Percentiles rank a stretch among this genome's conserved stretches.
Conservation (phyloP, 768 basidiomycete genomes). For the Cubamyces lactineus region DNA sequence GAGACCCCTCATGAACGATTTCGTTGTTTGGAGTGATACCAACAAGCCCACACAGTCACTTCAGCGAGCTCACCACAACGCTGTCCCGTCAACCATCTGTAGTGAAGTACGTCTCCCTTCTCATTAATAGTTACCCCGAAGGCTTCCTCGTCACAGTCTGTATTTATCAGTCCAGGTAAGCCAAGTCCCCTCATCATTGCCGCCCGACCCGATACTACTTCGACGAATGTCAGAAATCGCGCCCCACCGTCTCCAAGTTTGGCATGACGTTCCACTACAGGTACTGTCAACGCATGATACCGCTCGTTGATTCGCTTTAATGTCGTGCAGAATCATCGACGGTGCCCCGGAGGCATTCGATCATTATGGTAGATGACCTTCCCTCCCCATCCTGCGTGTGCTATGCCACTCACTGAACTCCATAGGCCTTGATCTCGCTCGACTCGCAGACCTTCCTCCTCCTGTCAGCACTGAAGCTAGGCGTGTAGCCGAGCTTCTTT, state of each 20-base stretch:
- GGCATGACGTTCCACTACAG: conserved; percentile 82
- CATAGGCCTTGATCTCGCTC: conserved; percentile 87
- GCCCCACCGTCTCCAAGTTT: conserved; percentile 56
- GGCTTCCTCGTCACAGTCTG: conserved; percentile 49
- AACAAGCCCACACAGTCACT: conserved; percentile 55
- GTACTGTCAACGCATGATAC: conserved; percentile 38
- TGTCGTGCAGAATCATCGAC: conserved; percentile 63
- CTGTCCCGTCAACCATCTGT: conserved; percentile 79
- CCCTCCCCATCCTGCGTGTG: background rate
- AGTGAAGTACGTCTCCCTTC: conserved; percentile 59
- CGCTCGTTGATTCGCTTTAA: background rate
- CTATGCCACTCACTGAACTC: background rate
- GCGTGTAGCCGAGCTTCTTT: conserved; percentile 61
- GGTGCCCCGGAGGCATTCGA: conserved; percentile 61
- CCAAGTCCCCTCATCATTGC: background rate
- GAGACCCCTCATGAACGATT: conserved; percentile 26
- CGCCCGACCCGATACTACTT: background rate
- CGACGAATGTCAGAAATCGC: conserved; percentile 48
- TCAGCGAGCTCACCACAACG: conserved; percentile 76
- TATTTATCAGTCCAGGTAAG: conserved; percentile 82
- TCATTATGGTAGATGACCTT: conserved; percentile 66
- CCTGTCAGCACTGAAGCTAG: conserved; percentile 68
- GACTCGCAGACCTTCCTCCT: conserved; percentile 80
- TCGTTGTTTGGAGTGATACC: background rate
- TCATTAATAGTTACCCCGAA: background rate